A percentile compares a stretch with the other conserved stretches of the same genome.
phyloP scores from a whole-genome alignment of 345 rosid genomes.

The Xanthoceras sorbifolium region DNA sequence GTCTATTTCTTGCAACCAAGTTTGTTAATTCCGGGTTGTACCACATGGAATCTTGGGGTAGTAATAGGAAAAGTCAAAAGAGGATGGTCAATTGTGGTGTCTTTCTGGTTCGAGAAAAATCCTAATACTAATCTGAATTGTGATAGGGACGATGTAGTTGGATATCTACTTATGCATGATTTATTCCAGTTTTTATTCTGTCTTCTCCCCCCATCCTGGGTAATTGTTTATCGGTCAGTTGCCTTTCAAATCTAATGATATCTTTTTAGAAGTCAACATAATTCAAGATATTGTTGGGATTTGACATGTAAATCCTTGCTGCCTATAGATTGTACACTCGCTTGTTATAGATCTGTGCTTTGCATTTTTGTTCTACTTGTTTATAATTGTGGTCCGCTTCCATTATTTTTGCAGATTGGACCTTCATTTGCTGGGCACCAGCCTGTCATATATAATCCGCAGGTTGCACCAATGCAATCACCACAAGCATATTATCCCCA shows the following conservation, averaged over 20 bases:
- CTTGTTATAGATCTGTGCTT: not conserved
- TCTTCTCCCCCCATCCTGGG: not conserved
- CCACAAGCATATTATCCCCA: constrained; percentile 68
- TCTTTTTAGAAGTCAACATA: not conserved
- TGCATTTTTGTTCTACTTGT: constrained; percentile 4
- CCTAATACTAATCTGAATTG: not conserved
- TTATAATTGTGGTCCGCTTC: constrained; percentile 15
- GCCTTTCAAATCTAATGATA: not conserved
- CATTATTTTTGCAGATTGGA: constrained; percentile 51
- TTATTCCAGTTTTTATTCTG: not conserved
- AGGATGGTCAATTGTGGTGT: not conserved
- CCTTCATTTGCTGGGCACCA: constrained; percentile 66
- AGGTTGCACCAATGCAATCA: constrained; percentile 53
- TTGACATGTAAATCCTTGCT: too few relatives aligned
- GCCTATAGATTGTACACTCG: not conserved
- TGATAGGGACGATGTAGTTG: not conserved
- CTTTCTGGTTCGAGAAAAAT: not conserved
- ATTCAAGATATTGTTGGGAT: not conserved
- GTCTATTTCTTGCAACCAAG: not conserved
- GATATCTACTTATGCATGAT: not conserved
- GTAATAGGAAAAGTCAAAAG: not conserved
- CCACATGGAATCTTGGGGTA: not conserved
- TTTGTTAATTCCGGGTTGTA: not conserved
- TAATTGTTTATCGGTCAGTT: not conserved
- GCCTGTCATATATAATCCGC: constrained; percentile 64